Conservation (phyloP, 2,329 filamentous ascomycete species). For the Hypoxylon sp. region DNA sequence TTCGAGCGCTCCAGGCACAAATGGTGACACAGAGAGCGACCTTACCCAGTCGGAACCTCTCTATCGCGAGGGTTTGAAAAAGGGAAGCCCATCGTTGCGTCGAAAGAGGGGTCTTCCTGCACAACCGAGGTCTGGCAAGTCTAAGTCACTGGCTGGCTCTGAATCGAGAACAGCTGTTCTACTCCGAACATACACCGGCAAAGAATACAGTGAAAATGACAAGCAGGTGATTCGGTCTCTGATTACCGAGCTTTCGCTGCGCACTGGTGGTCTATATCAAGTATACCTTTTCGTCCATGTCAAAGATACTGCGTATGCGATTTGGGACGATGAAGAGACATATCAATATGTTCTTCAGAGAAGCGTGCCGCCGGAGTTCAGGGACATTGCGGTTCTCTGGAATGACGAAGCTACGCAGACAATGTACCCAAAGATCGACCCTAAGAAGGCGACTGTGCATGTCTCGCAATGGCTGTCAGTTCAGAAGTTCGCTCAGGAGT, state of each 20-base stretch:
- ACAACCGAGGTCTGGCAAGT: slow-evolving; percentile 32
- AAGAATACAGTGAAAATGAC: slow-evolving; percentile 82
- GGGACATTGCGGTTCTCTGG: slow-evolving; percentile 79
- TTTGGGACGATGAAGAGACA: slow-evolving; percentile 69
- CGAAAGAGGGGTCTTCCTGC: slow-evolving; percentile 21
- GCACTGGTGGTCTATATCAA: slow-evolving; percentile 84
- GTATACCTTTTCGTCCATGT: slow-evolving; percentile 85
- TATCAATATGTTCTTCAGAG: slow-evolving; percentile 72
- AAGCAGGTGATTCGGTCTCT: slow-evolving; percentile 83
- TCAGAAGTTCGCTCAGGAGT: slow-evolving; percentile 80
- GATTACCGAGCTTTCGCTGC: slow-evolving; percentile 80
- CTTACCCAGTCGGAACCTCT: slow-evolving; percentile 30
- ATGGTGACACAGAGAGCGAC: slow-evolving; percentile 36
- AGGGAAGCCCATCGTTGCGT: slow-evolving; percentile 9
- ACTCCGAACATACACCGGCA: slow-evolving; percentile 80
- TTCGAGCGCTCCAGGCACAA: slow-evolving; percentile 34
- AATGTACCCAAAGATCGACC: slow-evolving; percentile 81
- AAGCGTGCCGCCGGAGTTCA: slow-evolving; percentile 77
- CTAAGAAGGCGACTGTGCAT: slow-evolving; percentile 66
- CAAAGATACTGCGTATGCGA: slow-evolving; percentile 70
- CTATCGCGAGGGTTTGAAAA: slow-evolving; percentile 37
- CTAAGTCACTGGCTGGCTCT: slow-evolving; percentile 35
- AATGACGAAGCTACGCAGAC: slow-evolving; percentile 79
- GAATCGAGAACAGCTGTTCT: slow-evolving; percentile 78
- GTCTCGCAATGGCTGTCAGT: slow-evolving; percentile 77